Evolutionary conservation across 2,329 filamentous ascomycete species (phyloP).

Genomic region (Xylariaceae sp.): DNA sequence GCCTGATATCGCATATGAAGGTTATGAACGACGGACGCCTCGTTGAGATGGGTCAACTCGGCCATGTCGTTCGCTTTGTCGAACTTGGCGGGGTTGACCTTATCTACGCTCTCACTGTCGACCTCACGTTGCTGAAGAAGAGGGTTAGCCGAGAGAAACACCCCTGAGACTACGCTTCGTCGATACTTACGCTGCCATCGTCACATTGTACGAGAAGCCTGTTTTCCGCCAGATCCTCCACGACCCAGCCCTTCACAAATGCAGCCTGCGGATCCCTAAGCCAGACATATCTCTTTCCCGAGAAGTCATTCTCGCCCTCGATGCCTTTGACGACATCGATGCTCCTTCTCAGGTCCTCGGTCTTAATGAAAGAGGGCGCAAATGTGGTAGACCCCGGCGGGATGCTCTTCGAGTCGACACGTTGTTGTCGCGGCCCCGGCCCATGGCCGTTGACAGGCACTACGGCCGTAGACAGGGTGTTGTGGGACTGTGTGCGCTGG

Average conservation of each 20-base stretch:
- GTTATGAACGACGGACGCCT: constrained; percentile 96
- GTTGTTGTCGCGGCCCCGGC: constrained; percentile 37
- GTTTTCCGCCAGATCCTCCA: constrained; percentile 69
- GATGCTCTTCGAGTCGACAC: constrained; percentile 59
- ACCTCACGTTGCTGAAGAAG: constrained; percentile 71
- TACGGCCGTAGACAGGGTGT: constrained; percentile 41
- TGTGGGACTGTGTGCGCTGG: constrained; percentile 63
- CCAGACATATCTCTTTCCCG: constrained; percentile 97
- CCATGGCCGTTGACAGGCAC: constrained; percentile 34
- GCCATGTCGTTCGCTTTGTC: constrained; percentile 99
- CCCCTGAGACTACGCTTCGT: constrained; percentile 17
- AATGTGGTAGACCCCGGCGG: constrained; percentile 73
- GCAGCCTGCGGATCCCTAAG: constrained; percentile 79
- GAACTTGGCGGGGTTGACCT: constrained; percentile 98
- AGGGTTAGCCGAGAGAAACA: constrained; percentile 1
- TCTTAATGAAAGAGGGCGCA: constrained; percentile 92
- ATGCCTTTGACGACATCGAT: constrained; percentile 62
- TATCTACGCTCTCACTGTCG: constrained; percentile 83
- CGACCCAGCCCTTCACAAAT: constrained; percentile 87
- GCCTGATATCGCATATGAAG: constrained; percentile 91
- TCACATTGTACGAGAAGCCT: constrained; percentile 85
- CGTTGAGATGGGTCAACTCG: constrained; percentile 94
- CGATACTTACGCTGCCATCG: constrained; percentile 68
- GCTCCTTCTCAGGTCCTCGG: constrained; percentile 63
- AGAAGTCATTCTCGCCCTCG: constrained; percentile 98